Percentiles rank a stretch among this genome's conserved stretches.
Conservation (phyloP, 2,329 filamentous ascomycete genomes). For the Aquanectria penicillioides region DNA sequence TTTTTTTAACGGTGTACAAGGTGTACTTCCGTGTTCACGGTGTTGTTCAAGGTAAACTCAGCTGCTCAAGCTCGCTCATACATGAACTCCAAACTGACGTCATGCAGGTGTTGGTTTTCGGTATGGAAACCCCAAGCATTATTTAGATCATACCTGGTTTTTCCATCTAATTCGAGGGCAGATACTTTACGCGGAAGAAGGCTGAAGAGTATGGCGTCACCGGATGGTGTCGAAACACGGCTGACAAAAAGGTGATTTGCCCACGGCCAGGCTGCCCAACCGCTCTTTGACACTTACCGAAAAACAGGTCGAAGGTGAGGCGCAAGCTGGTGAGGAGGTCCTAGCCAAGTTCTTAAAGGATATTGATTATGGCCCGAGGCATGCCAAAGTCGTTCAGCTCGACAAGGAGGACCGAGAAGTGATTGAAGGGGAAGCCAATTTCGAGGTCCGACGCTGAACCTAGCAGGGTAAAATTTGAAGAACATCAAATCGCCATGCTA, state of each 20-base stretch:
- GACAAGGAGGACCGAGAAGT: slow-evolving; percentile 74
- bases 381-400: slow-evolving; percentile 78
- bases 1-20: too few relatives aligned
- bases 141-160: neutral
- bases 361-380: slow-evolving; percentile 77
- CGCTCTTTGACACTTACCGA: neutral
- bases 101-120: slow-evolving; percentile 65
- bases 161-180: slow-evolving; percentile 38
- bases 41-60: slow-evolving; percentile 75
- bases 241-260: slow-evolving; percentile 60
- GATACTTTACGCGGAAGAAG: slow-evolving; percentile 64
- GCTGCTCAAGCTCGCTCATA: slow-evolving; percentile 22
- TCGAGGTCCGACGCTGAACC: slow-evolving; percentile 62
- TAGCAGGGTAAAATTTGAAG: slow-evolving; percentile 25
- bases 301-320: slow-evolving; percentile 85
- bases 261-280: neutral
- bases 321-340: slow-evolving; percentile 75
- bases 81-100: slow-evolving; percentile 39
- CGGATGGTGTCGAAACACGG: slow-evolving; percentile 71
- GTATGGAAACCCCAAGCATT: slow-evolving; percentile 41
- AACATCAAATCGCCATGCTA: slow-evolving; percentile 2
- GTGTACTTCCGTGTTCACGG: slow-evolving; percentile 74
- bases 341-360: slow-evolving; percentile 78
- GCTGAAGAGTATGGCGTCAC: slow-evolving; percentile 62
- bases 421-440: slow-evolving; percentile 74